Base-by-base conservation (phyloP, 129 eudicot species). In the Flaveria linearis region DNA sequence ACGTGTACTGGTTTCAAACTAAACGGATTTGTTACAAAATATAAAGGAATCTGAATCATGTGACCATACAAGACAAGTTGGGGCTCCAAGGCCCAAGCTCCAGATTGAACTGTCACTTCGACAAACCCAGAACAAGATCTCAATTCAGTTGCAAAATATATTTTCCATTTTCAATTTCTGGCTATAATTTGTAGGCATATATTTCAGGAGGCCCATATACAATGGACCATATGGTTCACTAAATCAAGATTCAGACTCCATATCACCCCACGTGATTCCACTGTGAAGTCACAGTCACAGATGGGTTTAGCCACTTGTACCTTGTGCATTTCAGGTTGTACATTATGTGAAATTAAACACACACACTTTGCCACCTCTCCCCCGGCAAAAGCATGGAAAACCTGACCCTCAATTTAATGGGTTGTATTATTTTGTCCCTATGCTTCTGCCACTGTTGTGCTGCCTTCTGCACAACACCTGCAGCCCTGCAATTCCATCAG, bases 391-490 rank as follows among this genome's bases (percentile, higher is more conserved):
- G 51, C 74, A 68, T 55, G 9, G 64, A 70, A 36, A 71, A 36
- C 55, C 53, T 78, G 82, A 46, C 78, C 62, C 77, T 22, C 26
- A 49, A 72, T 62, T 62, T 33, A 78, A 71, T 71, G 69, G 11
- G 46, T 12, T 47, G 52, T 43, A 41, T 60, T 76, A 50, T 33
- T 45, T 20, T 69, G 9, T 73, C 22, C 13, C 53, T 73, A 56
- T 73, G 22, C 80, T 76, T 64, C 70, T 78, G 46, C 69, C 13
- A 45, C 72, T 52, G 56, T 41, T 65, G 79, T 74, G 79, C 61
- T 50, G 71, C 47, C 49, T 77, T 56, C 82, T 71, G 82, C 72
- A 62, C 78, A 62, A 79, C 78, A 73, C 70, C 83, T 80, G 78
- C 83, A 73, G 51, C 71, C 17, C 76, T 78, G 81, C 70, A 78